Evolutionary conservation across 805 yeast genomes (phyloP), one percentile per base, ranked within the genome.

Genomic region (Lipomyces spencermartinsiae): DNA sequence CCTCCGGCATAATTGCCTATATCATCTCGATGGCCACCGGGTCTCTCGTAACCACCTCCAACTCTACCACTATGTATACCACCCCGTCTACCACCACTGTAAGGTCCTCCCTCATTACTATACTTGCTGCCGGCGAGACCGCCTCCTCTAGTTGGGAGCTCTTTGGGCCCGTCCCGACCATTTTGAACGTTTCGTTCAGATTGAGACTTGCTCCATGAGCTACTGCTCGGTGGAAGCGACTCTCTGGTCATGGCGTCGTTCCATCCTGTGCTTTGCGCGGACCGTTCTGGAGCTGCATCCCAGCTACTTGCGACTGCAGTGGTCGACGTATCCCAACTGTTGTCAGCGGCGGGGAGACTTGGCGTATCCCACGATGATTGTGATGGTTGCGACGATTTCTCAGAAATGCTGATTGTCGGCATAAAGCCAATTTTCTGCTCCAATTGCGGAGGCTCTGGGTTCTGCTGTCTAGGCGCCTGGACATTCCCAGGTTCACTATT

Each of bases 301-400:
- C 56, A 22, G 33, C 56, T 25, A 25, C 29, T 19, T 7, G 54
- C 54, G 19, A n/a, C 25, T n/a, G 54, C 33, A 22, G 33, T 5
- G n/a, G 31, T 29, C 56, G 56, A 29, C 56, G 22, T 53, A 6
- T 53, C 56, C 56, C 56, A 53, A 14, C 56, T 25, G 56, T 29
- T 22, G 33, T 53, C 56, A n/a, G 31, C 56, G 6, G 33, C 29
- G 56, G 16, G 29, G 16, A 29, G 16, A 53, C 22, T 19, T 16
- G 29, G n/a, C 12, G 34, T 25, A 25, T 53, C 56, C 56, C 56
- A 53, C 9, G 56, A 53, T 9, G 56, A 31, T 31, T 43, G 22
- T 6, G 49, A 16, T 19, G 49, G 49, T 14, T 43, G 49, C 22
- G 49, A 16, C 4, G 49, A 43, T 5, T 43, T 19, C 16, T n/a